Conservation (phyloP, 2,329 filamentous ascomycete genomes). For the Pestalotiopsis fici region DNA sequence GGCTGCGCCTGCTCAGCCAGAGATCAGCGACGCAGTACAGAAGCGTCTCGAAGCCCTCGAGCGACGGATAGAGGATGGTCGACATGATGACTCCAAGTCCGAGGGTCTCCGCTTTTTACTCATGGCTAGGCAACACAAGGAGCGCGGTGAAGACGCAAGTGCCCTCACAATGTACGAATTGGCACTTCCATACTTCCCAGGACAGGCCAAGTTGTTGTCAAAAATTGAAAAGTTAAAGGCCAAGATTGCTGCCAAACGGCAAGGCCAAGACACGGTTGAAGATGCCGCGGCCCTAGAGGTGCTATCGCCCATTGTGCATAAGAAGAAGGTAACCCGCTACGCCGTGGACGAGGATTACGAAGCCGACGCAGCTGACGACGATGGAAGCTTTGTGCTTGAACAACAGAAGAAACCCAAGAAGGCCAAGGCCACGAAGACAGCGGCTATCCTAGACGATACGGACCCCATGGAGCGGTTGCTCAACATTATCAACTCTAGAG, state of each 20-base stretch:
- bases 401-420: slow-evolving; percentile 23
- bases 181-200: slow-evolving; percentile 82
- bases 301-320: slow-evolving; percentile 2
- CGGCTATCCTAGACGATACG: slow-evolving; percentile 30
- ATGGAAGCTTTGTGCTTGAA: slow-evolving; percentile 30
- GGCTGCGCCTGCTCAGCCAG: slow-evolving; percentile 44
- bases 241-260: slow-evolving; percentile 45
- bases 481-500: slow-evolving; percentile 72
- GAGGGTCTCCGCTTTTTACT: slow-evolving; percentile 84
- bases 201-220: slow-evolving; percentile 73
- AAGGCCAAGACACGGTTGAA: slow-evolving; percentile 12
- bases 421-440: slow-evolving; percentile 15
- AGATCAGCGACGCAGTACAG: slow-evolving; percentile 77
- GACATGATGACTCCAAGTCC: slow-evolving; percentile 70
- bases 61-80: slow-evolving; percentile 73
- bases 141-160: slow-evolving; percentile 74
- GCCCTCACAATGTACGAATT: slow-evolving; percentile 85
- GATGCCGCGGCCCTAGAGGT: background rate
- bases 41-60: slow-evolving; percentile 82
- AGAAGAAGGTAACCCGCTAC: slow-evolving; percentile 15
- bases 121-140: slow-evolving; percentile 91
- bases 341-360: slow-evolving; percentile 14
- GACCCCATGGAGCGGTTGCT: slow-evolving; percentile 65
- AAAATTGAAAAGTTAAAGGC: slow-evolving; percentile 67
- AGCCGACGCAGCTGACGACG: slow-evolving; percentile 34